A percentile compares a stretch with the other conserved stretches of the same genome.
These are phyloP conservation scores for Massarina eburnea DNA, from an alignment of 2,329 filamentous ascomycete genomes.

Conservation along the genomic window DNA sequence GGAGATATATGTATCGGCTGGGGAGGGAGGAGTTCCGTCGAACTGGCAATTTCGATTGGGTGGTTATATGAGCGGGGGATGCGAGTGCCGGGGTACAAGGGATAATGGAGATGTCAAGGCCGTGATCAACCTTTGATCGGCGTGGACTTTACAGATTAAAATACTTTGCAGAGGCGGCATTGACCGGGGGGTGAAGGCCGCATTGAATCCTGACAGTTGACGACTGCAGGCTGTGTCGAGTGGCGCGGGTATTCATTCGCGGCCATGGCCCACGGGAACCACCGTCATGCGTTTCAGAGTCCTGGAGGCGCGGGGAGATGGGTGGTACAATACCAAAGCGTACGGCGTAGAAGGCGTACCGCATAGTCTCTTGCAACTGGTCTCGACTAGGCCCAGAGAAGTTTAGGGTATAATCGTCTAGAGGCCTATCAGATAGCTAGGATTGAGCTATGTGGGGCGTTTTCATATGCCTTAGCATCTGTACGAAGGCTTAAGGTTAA, in stretches of 20 bases:
- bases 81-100: conserved; percentile 1
- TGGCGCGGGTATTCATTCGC: conserved; percentile 1
- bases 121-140: background rate
- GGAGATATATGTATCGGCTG: conserved; percentile 1
- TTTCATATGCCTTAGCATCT: no score
- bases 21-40: background rate
- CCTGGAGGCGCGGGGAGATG: no score
- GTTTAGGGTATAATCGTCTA: no score
- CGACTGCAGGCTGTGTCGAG: conserved; percentile 1
- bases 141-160: conserved; percentile 12
- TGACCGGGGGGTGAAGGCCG: background rate
- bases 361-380: no score
- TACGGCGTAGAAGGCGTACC: no score
- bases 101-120: background rate
- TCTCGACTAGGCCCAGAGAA: no score
- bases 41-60: background rate
- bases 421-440: no score
- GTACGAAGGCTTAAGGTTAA: no score
- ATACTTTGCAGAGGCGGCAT: conserved; percentile 2
- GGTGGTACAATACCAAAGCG: no score
- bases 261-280: background rate
- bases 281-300: conserved; percentile 8
- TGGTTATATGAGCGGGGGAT: conserved; percentile 12
- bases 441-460: no score
- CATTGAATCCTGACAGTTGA: conserved; percentile 1